Base-by-base conservation (phyloP, 371 early-diverging fungal genomes). In the Mucor mucedo region DNA sequence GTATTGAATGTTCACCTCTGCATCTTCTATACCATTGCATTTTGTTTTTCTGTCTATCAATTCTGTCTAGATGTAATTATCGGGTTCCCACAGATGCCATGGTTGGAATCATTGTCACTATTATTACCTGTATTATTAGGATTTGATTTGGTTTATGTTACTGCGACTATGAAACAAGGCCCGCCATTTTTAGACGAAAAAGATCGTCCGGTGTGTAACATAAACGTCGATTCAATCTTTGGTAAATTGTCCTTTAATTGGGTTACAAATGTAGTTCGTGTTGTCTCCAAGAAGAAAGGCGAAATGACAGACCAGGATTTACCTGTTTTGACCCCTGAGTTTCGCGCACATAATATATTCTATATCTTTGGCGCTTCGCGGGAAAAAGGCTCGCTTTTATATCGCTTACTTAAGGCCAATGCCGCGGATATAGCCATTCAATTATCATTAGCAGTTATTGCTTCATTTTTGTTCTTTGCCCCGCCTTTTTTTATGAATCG, bases 401-500 rank as follows among this genome's bases (percentile, higher is more conserved):
- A 27, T 14, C 41, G 68, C 10, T 28, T 68, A 29, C 7, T 63
- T 4, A 47, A 6, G 2, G 52, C 53, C 1, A 67, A 71, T 30
- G n/a, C 21, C 0, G 21, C 4, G 5, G 32, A 35, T 16, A 2
- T 71, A 0, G 16, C 52, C 0, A n/a, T 53, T 6, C 68, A 71
- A 32, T 13, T 63, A 0, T 6, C 11, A 9, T 33, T 71, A 48
- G 28, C 59, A 7, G 2, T 60, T 2, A 0, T 64, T 33, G 35
- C 60, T 4, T 21, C 68, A 11, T 3, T n/a, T 0, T n/a, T 68
- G n/a, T 68, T 56, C 30, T 71, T 68, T 55, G 61, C 55, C 0
- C 68, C 71, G 5, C 58, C 63, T 1, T 63, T 60, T 33, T 66
- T 74, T 45, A 64, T 69, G 58, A 73, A 75, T 35, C 63, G 57